Evolutionary conservation across 164 flowering plant species (phyloP).

Genomic region (Annona squamosa): DNA sequence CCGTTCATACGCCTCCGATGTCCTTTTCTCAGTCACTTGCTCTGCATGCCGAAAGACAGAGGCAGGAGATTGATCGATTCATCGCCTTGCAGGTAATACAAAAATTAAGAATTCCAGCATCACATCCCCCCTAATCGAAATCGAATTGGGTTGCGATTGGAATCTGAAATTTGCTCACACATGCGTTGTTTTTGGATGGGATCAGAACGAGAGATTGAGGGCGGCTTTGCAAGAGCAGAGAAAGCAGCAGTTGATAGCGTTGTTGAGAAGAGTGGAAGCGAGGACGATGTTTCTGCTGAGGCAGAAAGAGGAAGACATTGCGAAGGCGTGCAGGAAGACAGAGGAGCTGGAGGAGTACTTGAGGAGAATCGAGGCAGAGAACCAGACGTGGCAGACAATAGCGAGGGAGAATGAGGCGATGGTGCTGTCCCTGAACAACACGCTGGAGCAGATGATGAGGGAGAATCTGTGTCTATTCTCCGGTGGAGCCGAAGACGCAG

Average conservation of each 20-base stretch:
- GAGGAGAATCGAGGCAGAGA: slow-evolving; percentile 26
- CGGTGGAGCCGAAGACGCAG: slow-evolving; percentile 47
- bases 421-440: slow-evolving; percentile 32
- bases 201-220: slow-evolving; percentile 45
- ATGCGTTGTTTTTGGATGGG: slow-evolving; percentile 3
- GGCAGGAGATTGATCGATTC: slow-evolving; percentile 35
- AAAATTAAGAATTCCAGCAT: background rate
- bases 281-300: slow-evolving; percentile 16
- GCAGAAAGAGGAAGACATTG: slow-evolving; percentile 38
- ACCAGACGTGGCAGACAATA: slow-evolving; percentile 53
- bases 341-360: slow-evolving; percentile 31
- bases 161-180: too few relatives aligned
- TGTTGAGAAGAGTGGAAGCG: slow-evolving; percentile 26
- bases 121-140: too few relatives aligned
- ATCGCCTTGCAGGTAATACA: slow-evolving; percentile 38
- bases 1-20: slow-evolving; percentile 15
- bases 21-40: slow-evolving; percentile 18
- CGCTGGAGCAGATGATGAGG: slow-evolving; percentile 36
- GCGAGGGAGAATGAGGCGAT: slow-evolving; percentile 57
- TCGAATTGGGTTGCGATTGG: background rate
- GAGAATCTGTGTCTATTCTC: slow-evolving; percentile 20
- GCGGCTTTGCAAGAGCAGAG: slow-evolving; percentile 33
- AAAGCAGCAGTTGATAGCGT: slow-evolving; percentile 17
- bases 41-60: slow-evolving; percentile 30
- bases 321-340: slow-evolving; percentile 22